Conservation (phyloP, 31 red algal species). For the Asparagopsis taxiformis region DNA sequence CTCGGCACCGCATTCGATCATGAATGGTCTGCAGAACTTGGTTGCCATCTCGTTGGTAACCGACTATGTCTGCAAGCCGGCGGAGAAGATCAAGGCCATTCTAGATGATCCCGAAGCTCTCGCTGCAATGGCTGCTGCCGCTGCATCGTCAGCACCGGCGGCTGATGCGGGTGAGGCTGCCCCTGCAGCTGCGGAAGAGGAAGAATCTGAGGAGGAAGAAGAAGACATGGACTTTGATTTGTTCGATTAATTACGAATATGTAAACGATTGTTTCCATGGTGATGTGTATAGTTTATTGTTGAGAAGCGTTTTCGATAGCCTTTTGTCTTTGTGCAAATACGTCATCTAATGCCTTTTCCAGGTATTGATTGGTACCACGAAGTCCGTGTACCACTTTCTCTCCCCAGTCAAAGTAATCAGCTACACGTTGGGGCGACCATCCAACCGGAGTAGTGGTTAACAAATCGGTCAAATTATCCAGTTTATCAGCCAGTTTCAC, state of each 20-base stretch:
- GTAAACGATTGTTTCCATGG: neutral
- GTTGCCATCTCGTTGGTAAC: constrained; percentile 78
- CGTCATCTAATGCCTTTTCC: constrained; percentile 34
- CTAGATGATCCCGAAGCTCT: constrained; percentile 92
- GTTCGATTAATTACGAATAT: constrained; percentile 29
- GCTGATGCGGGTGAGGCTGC: constrained; percentile 34
- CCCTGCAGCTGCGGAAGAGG: constrained; percentile 35
- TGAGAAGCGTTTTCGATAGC: constrained; percentile 14
- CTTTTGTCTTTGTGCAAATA: constrained; percentile 11
- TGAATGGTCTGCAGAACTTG: constrained; percentile 77
- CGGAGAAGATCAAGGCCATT: constrained; percentile 89
- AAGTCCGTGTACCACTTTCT: constrained; percentile 48
- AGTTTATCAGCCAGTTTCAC: constrained; percentile 77
- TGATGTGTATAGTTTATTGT: too few species aligned
- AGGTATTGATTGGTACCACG: constrained; percentile 30
- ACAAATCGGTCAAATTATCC: constrained; percentile 64
- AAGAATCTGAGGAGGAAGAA: constrained; percentile 89
- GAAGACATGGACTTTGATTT: constrained; percentile 63
- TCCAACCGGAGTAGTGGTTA: constrained; percentile 31
- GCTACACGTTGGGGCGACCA: constrained; percentile 51
- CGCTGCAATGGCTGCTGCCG: constrained; percentile 91
- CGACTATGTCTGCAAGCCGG: constrained; percentile 81
- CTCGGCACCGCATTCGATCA: constrained; percentile 91
- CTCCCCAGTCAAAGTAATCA: constrained; percentile 73
- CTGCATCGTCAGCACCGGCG: constrained; percentile 40